A percentile compares a stretch with the other conserved stretches of the same genome.
Conservation (phyloP, 2,329 filamentous ascomycete genomes). For the Penicillium sp. region DNA sequence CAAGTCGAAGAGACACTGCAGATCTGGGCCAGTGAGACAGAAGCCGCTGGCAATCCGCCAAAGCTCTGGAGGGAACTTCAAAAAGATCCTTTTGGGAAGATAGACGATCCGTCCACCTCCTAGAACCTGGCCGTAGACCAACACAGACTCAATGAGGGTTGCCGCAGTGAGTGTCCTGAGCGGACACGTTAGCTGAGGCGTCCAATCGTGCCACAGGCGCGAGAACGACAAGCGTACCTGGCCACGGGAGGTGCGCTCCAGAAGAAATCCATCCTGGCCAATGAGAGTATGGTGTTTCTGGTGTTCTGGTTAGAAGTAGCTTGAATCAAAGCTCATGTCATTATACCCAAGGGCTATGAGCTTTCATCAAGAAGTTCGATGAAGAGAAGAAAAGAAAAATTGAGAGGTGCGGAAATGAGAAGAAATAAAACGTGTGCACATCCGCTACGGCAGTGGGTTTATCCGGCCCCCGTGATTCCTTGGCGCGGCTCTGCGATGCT, state of each 20-base stretch:
- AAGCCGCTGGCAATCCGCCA: slow-evolving; percentile 57
- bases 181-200: slow-evolving; percentile 23
- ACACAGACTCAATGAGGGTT: slow-evolving; percentile 57
- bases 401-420: slow-evolving; percentile 5
- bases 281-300: slow-evolving; percentile 1
- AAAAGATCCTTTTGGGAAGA: slow-evolving; percentile 35
- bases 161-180: slow-evolving; percentile 62
- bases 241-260: slow-evolving; percentile 61
- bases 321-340: slow-evolving; percentile 6
- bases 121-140: slow-evolving; percentile 55
- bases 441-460: slow-evolving; percentile 13
- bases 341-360: slow-evolving; percentile 7
- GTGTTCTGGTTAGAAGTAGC: slow-evolving; percentile 5
- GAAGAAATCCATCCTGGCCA: slow-evolving; percentile 51
- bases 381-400: background rate
- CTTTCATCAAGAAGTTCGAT: background rate
- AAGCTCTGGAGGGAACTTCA: slow-evolving; percentile 54
- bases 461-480: slow-evolving; percentile 12
- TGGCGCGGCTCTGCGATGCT: slow-evolving; percentile 8
- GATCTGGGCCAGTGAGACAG: slow-evolving; percentile 50
- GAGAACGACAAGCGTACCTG: slow-evolving; percentile 46
- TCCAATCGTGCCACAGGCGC: background rate
- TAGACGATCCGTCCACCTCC: slow-evolving; percentile 51
- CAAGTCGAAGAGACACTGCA: slow-evolving; percentile 63
- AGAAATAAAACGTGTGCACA: slow-evolving; percentile 16